Percentiles rank a stretch among this genome's conserved stretches.
Evolutionary conservation across 108 stramenopile genomes (phyloP).

Genomic region (Stephanodiscus minutulus): DNA sequence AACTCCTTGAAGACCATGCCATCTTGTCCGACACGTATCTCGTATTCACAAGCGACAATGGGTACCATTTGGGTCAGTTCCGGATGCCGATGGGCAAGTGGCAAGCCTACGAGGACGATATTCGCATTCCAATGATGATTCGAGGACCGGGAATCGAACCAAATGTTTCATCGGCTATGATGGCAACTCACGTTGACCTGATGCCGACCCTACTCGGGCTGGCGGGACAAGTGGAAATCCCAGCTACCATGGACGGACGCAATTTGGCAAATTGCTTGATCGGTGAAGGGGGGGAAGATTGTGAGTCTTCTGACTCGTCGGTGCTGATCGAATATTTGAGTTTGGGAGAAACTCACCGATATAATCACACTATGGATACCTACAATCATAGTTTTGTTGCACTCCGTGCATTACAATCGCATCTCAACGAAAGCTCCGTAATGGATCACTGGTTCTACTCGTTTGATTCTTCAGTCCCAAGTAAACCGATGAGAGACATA

Average conservation of each 20-base stretch:
- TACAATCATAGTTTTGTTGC: conserved; percentile 49
- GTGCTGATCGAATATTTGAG: conserved; percentile 42
- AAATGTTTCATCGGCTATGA: conserved; percentile 5
- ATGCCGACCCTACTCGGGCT: conserved; percentile 57
- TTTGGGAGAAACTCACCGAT: conserved; percentile 41
- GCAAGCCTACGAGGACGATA: conserved; percentile 51
- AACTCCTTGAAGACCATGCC: conserved; percentile 14
- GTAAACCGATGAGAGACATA: no score
- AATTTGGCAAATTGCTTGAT: conserved; percentile 36
- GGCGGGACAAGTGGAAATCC: conserved; percentile 18
- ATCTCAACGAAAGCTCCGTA: no score
- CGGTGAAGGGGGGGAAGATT: conserved; percentile 3
- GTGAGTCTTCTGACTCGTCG: conserved; percentile 8
- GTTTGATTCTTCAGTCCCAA: no score
- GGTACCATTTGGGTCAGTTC: conserved; percentile 16
- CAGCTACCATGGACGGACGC: conserved; percentile 51
- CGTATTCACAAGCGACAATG: conserved; percentile 60
- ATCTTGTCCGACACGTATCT: conserved; percentile 49
- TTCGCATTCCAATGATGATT: conserved; percentile 55
- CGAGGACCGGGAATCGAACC: conserved; percentile 45
- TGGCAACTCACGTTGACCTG: conserved; percentile 52
- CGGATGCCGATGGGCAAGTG: conserved; percentile 53
- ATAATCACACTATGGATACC: conserved; percentile 41
- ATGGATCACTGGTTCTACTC: no score
- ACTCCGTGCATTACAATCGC: conserved; percentile 9